A percentile compares a stretch with the other conserved stretches of the same genome.
Evolutionary conservation across 129 eudicot species (phyloP).

Genomic region (Flaveria sonorensis): DNA sequence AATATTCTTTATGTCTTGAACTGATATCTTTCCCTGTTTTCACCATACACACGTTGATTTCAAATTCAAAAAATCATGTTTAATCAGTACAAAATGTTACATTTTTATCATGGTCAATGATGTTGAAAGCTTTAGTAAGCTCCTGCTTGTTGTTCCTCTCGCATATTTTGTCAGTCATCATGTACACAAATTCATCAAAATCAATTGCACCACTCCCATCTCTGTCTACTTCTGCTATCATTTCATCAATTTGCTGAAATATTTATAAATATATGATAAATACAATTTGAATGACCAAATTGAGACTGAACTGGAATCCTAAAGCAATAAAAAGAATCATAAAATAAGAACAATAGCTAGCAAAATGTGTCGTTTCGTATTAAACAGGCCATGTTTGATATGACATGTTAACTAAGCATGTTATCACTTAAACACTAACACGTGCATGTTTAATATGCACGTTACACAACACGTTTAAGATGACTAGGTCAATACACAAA

Average conservation of each 20-base stretch:
- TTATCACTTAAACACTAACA: too few relatives aligned
- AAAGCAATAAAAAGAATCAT: neutral
- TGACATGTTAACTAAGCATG: neutral
- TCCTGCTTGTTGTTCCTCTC: constrained; percentile 72
- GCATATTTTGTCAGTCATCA: constrained; percentile 85
- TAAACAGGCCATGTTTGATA: neutral
- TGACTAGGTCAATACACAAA: too few relatives aligned
- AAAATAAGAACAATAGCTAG: neutral
- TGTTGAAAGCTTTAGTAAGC: constrained; percentile 67
- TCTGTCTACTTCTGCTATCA: constrained; percentile 82
- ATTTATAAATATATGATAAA: neutral
- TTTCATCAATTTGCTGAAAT: constrained; percentile 58
- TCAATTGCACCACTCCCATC: constrained; percentile 92
- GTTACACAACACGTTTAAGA: too few relatives aligned
- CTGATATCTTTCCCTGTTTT: constrained; percentile 69
- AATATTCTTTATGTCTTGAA: constrained; percentile 61
- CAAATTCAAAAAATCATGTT: neutral
- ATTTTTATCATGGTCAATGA: constrained; percentile 73
- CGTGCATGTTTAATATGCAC: too few relatives aligned
- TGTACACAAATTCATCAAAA: constrained; percentile 76
- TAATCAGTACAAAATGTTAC: constrained; percentile 51
- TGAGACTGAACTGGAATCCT: neutral
- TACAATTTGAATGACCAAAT: neutral
- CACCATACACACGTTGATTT: constrained; percentile 3
- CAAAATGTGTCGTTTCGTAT: neutral